A percentile compares a stretch with the other conserved stretches of the same genome.
Conservation (phyloP, 2,329 filamentous ascomycete genomes). For the Alternaria atra region DNA sequence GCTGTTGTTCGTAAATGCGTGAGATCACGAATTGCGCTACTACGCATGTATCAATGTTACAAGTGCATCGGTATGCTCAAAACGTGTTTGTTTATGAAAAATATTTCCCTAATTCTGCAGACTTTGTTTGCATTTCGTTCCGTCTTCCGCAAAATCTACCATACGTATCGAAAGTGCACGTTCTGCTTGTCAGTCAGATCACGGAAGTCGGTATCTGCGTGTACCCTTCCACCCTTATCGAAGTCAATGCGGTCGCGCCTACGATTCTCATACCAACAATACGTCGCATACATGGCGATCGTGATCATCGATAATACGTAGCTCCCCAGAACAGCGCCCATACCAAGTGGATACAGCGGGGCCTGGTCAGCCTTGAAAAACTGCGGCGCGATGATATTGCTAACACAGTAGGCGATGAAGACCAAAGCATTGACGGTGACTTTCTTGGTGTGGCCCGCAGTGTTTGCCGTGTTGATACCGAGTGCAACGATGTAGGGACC, state of each 20-base stretch:
- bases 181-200: constrained; percentile 51
- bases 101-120: no score
- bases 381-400: constrained; percentile 53
- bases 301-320: constrained; percentile 35
- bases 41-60: no score
- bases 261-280: constrained; percentile 46
- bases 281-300: constrained; percentile 39
- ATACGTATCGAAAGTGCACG: constrained; percentile 29
- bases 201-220: constrained; percentile 44
- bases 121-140: no score
- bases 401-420: constrained; percentile 52
- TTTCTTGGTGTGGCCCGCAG: constrained; percentile 51
- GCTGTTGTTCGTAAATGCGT: no score
- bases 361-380: constrained; percentile 52
- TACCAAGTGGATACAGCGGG: constrained; percentile 36
- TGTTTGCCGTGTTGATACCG: constrained; percentile 26
- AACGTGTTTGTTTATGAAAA: no score
- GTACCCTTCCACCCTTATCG: constrained; percentile 24
- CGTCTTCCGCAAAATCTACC: background rate
- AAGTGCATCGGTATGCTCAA: no score
- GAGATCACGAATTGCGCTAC: no score
- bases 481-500: constrained; percentile 23
- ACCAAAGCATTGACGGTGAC: constrained; percentile 47
- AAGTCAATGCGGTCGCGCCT: constrained; percentile 21
- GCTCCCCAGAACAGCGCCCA: constrained; percentile 18